Base-by-base conservation (phyloP, 1,284 basidiomycete genomes). In the Limonomyces culmigenus region DNA sequence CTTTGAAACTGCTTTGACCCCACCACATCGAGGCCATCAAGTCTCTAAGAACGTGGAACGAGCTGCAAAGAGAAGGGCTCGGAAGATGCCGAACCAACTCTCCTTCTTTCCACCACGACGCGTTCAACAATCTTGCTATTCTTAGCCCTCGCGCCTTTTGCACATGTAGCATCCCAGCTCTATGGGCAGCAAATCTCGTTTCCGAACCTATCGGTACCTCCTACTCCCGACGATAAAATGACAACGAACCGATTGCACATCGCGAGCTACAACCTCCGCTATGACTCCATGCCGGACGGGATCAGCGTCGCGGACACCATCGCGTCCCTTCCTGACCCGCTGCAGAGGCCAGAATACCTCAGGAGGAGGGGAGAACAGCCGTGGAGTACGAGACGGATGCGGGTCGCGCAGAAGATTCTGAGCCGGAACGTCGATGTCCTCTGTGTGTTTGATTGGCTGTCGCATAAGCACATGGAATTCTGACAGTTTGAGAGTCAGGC, bases 191-290 rank as follows among this genome's bases (percentile, higher is more conserved):
- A n/a, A n/a, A n/a, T n/a, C n/a, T n/a, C n/a, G n/a, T n/a, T n/a
- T n/a, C n/a, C n/a, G n/a, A 16, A 23, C 35, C 30, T 32, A 21
- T 17, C 35, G 20, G 37, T 19, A 4, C 21, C 37, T 4, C 14
- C 30, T 6, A 25, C 30, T 11, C 25, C 44, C 12, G n/a, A n/a
- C n/a, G n/a, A n/a, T n/a, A n/a, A n/a, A n/a, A n/a, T n/a, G n/a
- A n/a, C n/a, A n/a, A n/a, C n/a, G n/a, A 27, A 27, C 25, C 10
- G 25, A n/a, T 51, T 70, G 50, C 59, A 65, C 19, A 41, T 70
- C 31, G 57, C 59, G 5, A 60, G 65, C 0, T 72, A 64, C 51
- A 73, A 73, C 47, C 49, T 73, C 16, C 63, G 70, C 16, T 72
- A 58, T 42, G 70, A 74, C 48, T 62, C 60, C 3, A 53, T 55